These are phyloP conservation scores for Scheffersomyces ergatensis DNA, from an alignment of 805 yeast species.

Conservation along the genomic window DNA sequence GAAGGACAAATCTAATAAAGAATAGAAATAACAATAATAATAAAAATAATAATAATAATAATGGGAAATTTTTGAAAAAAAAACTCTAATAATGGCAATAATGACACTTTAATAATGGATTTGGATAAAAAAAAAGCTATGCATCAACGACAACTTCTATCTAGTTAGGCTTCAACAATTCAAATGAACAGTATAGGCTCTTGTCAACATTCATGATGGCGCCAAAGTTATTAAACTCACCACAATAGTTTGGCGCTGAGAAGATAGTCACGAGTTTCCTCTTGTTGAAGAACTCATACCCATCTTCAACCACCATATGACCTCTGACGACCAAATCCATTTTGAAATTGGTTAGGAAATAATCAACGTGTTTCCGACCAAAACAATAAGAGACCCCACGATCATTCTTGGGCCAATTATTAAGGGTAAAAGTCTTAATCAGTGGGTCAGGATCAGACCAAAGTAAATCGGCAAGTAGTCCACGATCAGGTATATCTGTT, in stretches of 20 bases:
- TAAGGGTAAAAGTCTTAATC: slow-evolving; percentile 29
- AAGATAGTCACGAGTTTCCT: slow-evolving; percentile 75
- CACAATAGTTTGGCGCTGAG: slow-evolving; percentile 83
- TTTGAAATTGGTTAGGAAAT: slow-evolving; percentile 61
- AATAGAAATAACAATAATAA: not conserved
- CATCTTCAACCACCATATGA: slow-evolving; percentile 89
- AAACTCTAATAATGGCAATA: not conserved
- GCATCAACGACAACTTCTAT: too few species aligned
- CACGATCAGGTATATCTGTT: slow-evolving; percentile 80
- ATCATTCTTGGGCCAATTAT: slow-evolving; percentile 78
- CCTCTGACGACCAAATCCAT: slow-evolving; percentile 80
- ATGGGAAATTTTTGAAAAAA: not conserved
- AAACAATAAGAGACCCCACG: slow-evolving; percentile 81
- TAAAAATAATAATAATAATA: not conserved
- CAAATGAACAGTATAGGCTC: slow-evolving; percentile 67
- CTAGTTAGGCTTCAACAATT: slow-evolving; percentile 56
- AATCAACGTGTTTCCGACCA: slow-evolving; percentile 69
- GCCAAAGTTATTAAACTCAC: slow-evolving; percentile 77
- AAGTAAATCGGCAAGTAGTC: slow-evolving; percentile 70
- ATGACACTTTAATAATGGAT: not conserved
- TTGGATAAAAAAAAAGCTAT: not conserved
- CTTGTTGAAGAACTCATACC: slow-evolving; percentile 77
- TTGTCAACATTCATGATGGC: slow-evolving; percentile 76
- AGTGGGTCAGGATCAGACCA: slow-evolving; percentile 76
- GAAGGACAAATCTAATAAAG: not conserved